phyloP scores from a whole-genome alignment of 192 early-diverging fungal genomes.

The Phycomyces blakesleeanus region DNA sequence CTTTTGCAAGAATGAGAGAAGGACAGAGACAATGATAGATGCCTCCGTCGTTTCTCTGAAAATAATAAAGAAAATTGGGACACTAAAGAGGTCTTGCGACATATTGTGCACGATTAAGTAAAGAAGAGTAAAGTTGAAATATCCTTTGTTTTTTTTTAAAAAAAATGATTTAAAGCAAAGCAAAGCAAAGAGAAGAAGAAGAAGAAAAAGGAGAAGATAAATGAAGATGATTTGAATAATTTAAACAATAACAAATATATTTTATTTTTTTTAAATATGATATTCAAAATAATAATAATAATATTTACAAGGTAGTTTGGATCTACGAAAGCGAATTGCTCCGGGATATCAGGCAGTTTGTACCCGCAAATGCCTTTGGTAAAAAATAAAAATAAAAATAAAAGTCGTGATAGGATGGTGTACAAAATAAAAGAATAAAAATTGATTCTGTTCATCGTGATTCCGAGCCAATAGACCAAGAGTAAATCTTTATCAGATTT shows the following conservation, averaged over 20 bases:
- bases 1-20: conserved; percentile 71
- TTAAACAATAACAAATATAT: conserved; percentile 7
- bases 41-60: conserved; percentile 72
- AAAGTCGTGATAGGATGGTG: too few species aligned
- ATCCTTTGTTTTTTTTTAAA: too few species aligned
- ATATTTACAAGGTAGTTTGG: background rate
- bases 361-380: background rate
- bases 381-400: background rate
- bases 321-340: conserved; percentile 5
- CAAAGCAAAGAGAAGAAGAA: too few species aligned
- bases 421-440: background rate
- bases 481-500: background rate
- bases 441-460: background rate
- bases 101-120: conserved; percentile 10
- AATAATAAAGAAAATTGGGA: conserved; percentile 71
- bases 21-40: conserved; percentile 82
- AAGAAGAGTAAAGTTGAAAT: too few species aligned
- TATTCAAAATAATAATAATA: too few species aligned
- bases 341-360: background rate
- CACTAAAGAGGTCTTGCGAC: conserved; percentile 52
- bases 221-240: background rate
- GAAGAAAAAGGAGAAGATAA: conserved; percentile 10
- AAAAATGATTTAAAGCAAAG: too few species aligned
- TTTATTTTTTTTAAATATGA: conserved; percentile 5
- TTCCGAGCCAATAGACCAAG: background rate